phyloP scores from a whole-genome alignment of 495 filamentous ascomycete species.

The Aspergillus ellipticus region DNA sequence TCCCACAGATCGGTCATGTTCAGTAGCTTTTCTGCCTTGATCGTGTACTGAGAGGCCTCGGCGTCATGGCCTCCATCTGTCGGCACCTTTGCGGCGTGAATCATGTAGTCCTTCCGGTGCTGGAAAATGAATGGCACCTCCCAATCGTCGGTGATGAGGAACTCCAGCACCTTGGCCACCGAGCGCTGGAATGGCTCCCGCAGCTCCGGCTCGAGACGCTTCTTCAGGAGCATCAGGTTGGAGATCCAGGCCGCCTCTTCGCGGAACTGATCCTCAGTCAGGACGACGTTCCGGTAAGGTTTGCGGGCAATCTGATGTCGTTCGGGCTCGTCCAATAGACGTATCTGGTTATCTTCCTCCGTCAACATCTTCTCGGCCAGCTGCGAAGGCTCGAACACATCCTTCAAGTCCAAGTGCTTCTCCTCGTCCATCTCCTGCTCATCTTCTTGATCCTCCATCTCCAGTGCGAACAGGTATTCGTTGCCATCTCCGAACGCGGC shows the following conservation, averaged over 20 bases:
- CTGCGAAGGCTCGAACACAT: conserved; percentile 96
- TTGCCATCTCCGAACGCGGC: conserved; percentile 91
- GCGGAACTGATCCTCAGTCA: conserved; percentile 74
- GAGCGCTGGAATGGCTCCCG: conserved; percentile 80
- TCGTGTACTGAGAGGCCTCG: conserved; percentile 66
- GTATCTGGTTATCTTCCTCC: conserved; percentile 89
- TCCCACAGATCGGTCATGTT: conserved; percentile 93
- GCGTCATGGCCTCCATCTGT: conserved; percentile 52
- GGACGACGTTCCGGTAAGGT: conserved; percentile 72
- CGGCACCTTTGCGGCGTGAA: conserved; percentile 76
- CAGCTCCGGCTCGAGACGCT: conserved; percentile 64
- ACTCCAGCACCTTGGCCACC: conserved; percentile 88
- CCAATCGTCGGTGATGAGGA: conserved; percentile 85
- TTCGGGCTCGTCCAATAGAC: conserved; percentile 82
- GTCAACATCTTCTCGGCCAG: conserved; percentile 90
- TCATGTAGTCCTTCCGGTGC: conserved; percentile 95
- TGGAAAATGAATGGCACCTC: conserved; percentile 98
- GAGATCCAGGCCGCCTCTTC: conserved; percentile 93
- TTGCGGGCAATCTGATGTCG: conserved; percentile 89
- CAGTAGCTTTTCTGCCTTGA: conserved; percentile 81
- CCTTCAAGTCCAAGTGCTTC: conserved; percentile 84
- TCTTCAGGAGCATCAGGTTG: conserved; percentile 80
- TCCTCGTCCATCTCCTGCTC: conserved; percentile 68
- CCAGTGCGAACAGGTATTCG: conserved; percentile 91
- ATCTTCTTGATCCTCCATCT: conserved; percentile 66